Evolutionary conservation across 805 yeast species (phyloP), one percentile per base, ranked within the genome.

Genomic region (Starmerella sp.): DNA sequence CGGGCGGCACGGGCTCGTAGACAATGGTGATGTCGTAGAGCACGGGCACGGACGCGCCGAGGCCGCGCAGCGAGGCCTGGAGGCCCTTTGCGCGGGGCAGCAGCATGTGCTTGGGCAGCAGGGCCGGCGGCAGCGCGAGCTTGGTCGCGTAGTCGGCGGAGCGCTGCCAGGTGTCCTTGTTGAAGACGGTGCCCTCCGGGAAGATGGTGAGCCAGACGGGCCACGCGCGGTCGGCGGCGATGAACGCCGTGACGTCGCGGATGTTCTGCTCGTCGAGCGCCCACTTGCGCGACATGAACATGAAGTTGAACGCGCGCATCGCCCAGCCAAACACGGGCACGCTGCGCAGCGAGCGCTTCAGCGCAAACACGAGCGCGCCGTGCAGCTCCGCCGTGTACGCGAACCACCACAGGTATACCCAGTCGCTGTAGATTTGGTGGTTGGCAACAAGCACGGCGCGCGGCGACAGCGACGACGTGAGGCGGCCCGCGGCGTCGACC

Each of bases 121-220:
- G 29, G 15, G 15, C 7, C 35, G 10, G 22, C 5, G 74, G 75
- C 22, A 63, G 39, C 17, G 62, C 65, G 29, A 74, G 65, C 59
- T 81, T 78, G 6, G 67, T 69, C 22, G 88, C 84, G 69, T 73
- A 93, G 7, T 66, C 73, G 15, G 72, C 73, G 8, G 90, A 80
- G 55, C 78, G 77, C 3, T 63, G 70, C 48, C 79, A 75, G 1
- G 96, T 87, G 57, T 79, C 76, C 5, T 74, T 75, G 39, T 93
- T 82, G 53, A 85, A 71, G 56, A 88, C 93, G 0, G 98, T 93
- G 5, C 98, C 98, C 68, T 93, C 98, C 1, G 98, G 98, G 70
- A 84, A 93, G 31, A 93, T 68, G 28, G 90, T 70, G 47, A 93
- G 67, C 75, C 84, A 81, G 59, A 83, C 82, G 4, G 85, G 83